Conservation (phyloP, 2,329 filamentous ascomycete species). For the Xylariaceae sp. region DNA sequence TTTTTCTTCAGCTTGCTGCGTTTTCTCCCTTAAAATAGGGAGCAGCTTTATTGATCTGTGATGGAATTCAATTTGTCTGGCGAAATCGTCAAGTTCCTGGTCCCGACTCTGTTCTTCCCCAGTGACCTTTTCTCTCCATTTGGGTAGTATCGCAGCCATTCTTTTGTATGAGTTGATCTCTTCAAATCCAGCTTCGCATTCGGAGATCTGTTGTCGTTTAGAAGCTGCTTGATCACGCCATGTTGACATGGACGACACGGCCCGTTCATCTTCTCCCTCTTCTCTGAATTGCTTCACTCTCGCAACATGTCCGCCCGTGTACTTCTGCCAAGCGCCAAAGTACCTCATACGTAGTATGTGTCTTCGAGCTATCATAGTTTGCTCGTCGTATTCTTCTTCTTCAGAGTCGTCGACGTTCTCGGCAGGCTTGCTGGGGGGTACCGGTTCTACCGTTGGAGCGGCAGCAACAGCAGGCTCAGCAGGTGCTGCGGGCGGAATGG, state of each 20-base stretch:
- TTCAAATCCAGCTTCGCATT: constrained; percentile 21
- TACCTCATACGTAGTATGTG: constrained; percentile 34
- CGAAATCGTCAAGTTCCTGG: constrained; percentile 25
- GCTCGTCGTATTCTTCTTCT: constrained; percentile 28
- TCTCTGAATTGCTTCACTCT: constrained; percentile 25
- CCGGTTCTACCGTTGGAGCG: background rate
- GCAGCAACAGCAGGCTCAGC: background rate
- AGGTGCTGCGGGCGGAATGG: background rate
- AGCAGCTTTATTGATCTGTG: constrained; percentile 23
- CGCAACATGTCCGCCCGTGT: constrained; percentile 24
- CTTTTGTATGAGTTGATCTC: constrained; percentile 22
- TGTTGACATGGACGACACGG: constrained; percentile 14
- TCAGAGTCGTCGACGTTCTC: constrained; percentile 11
- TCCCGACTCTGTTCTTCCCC: constrained; percentile 15
- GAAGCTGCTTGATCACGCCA: constrained; percentile 23
- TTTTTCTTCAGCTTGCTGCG: constrained; percentile 19
- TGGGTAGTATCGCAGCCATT: constrained; percentile 20
- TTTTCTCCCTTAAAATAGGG: constrained; percentile 21
- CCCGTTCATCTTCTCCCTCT: constrained; percentile 18
- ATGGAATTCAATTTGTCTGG: constrained; percentile 29
- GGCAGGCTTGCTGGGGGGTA: background rate
- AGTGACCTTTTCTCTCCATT: constrained; percentile 25
- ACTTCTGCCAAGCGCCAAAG: constrained; percentile 31
- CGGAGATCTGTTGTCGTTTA: constrained; percentile 19
- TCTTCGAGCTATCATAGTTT: constrained; percentile 30